These are phyloP conservation scores for Clitocybe nebularis DNA, from an alignment of 1,284 basidiomycete genomes.

Conservation along the genomic window DNA sequence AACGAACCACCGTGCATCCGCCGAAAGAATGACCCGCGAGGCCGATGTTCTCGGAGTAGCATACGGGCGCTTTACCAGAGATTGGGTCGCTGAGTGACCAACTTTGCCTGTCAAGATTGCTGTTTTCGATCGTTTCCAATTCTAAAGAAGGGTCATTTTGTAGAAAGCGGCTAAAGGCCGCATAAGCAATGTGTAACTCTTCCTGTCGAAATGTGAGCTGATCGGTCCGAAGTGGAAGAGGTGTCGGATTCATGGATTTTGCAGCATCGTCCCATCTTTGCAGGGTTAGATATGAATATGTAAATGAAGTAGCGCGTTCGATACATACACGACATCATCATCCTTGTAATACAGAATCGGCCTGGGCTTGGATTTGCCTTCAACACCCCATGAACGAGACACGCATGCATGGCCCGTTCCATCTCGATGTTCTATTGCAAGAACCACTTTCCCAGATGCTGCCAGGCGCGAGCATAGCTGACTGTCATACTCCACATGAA, in stretches of 20 bases:
- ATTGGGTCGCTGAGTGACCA: slow-evolving; percentile 34
- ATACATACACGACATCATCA: slow-evolving; percentile 46
- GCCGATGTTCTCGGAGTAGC: slow-evolving; percentile 40
- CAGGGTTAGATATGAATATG: background rate
- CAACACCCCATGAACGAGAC: slow-evolving; percentile 28
- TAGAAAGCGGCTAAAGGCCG: slow-evolving; percentile 37
- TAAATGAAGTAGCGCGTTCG: background rate
- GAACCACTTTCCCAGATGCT: slow-evolving; percentile 69
- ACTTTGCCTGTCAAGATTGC: slow-evolving; percentile 34
- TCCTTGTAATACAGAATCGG: slow-evolving; percentile 45
- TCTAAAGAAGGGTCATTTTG: slow-evolving; percentile 23
- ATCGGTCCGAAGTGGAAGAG: slow-evolving; percentile 50
- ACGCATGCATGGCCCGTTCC: slow-evolving; percentile 56
- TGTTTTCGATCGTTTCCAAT: slow-evolving; percentile 32
- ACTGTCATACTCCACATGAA: slow-evolving; percentile 30
- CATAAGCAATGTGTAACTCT: slow-evolving; percentile 62
- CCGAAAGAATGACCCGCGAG: slow-evolving; percentile 78
- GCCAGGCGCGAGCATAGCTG: slow-evolving; percentile 70
- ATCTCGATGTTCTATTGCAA: slow-evolving; percentile 77
- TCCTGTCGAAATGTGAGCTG: slow-evolving; percentile 64
- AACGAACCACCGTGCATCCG: slow-evolving; percentile 64
- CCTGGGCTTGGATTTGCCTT: slow-evolving; percentile 20
- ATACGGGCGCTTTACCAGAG: slow-evolving; percentile 28
- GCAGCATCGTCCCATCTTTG: slow-evolving; percentile 29
- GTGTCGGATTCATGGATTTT: slow-evolving; percentile 18